phyloP scores from a whole-genome alignment of 352 stramenopile genomes.

The Phytophthora podocarpi region DNA sequence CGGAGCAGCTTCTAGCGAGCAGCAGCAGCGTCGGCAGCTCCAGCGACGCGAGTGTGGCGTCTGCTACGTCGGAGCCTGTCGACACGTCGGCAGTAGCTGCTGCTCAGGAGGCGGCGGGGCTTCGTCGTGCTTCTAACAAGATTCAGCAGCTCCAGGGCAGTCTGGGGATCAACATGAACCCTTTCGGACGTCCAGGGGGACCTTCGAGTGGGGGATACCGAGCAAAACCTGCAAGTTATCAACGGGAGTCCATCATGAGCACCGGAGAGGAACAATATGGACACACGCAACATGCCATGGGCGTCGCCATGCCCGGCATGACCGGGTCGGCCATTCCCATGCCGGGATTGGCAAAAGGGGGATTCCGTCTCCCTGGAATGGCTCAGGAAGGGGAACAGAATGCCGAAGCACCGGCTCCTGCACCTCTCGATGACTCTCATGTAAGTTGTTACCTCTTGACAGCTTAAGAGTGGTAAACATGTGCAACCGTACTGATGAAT shows the following conservation, averaged over 20 bases:
- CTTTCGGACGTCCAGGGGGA: constrained; percentile 60
- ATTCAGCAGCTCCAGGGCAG: constrained; percentile 84
- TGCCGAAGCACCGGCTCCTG: constrained; percentile 31
- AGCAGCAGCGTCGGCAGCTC: constrained; percentile 20
- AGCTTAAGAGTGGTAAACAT: neutral
- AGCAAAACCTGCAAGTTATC: constrained; percentile 35
- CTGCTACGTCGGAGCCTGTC: constrained; percentile 18
- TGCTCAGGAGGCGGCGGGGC: constrained; percentile 38
- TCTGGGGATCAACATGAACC: constrained; percentile 86
- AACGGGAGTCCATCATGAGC: constrained; percentile 73
- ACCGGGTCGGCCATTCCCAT: constrained; percentile 78
- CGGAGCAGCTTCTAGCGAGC: constrained; percentile 8
- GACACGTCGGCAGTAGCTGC: constrained; percentile 36
- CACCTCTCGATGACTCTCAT: constrained; percentile 66
- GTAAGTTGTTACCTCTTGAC: constrained; percentile 40
- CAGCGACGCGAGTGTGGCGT: constrained; percentile 17
- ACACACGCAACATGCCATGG: constrained; percentile 68
- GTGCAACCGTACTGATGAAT: constrained; percentile 1
- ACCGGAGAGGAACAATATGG: constrained; percentile 84
- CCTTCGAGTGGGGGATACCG: constrained; percentile 45
- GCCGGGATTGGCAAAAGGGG: constrained; percentile 75
- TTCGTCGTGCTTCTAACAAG: constrained; percentile 45
- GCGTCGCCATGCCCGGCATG: constrained; percentile 83
- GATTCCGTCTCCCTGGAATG: constrained; percentile 75
- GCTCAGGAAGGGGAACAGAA: constrained; percentile 30